Base-by-base conservation (phyloP, 768 basidiomycete genomes). In the Termitomyces sp. region DNA sequence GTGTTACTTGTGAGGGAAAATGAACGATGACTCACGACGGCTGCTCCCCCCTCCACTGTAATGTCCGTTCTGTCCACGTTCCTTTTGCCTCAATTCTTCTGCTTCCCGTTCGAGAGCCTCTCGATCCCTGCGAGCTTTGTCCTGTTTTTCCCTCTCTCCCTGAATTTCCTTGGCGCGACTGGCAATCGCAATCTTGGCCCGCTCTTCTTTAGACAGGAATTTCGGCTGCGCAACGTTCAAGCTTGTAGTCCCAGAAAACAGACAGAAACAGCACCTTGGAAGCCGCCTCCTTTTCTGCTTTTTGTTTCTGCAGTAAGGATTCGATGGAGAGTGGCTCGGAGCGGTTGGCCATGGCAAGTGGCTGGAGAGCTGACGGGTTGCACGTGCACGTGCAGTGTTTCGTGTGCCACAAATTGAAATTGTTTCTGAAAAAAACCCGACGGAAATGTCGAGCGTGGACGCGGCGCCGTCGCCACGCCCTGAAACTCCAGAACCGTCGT, bases 191-290 rank as follows among this genome's bases (percentile, higher is more conserved):
- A 97, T 74, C 68, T 85, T 85, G 18, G 92, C 93, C 51, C 96
- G 85, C 67, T 97, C 91, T 64, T 95, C 92, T 74, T 92, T 98
- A 2, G 91, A 85, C 14, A 98, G 79, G 77, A 98, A 98, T 73
- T 86, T 96, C 38, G 96, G 96, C 95, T 98, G 73, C 36, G 9
- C 58, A 51, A 36, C 5, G 20, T 41, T 49, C 48, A 50, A 55
- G 40, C 40, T 58, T 6, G 4, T 14, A 10, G 40, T 5, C 16
- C 18, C 61, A 23, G 47, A 12, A 61, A 51, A 61, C 12, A 43
- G 16, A 18, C 41, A 10, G 54, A 13, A 49, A 28, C 8, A 30
- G 40, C n/a, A 93, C 95, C 82, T 93, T 97, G 52, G 94, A 77
- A 51, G 93, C 91, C 1, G 89, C 91, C 61, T 97, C 94, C 67